Conservation (phyloP, 2,329 filamentous ascomycete genomes). For the Alternaria incomplexa region DNA sequence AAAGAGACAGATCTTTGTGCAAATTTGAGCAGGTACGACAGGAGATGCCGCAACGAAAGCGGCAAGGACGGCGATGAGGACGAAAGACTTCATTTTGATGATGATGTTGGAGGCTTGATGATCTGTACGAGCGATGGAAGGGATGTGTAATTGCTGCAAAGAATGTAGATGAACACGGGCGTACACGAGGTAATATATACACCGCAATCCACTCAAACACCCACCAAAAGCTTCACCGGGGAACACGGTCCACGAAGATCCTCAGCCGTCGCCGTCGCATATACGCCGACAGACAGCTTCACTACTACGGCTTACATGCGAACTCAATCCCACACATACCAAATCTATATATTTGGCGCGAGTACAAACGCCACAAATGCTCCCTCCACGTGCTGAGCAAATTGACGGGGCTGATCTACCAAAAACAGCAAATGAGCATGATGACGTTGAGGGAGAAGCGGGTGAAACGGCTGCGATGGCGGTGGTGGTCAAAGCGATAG, state of each 20-base stretch:
- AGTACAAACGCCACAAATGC: not conserved
- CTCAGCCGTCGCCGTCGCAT: not conserved
- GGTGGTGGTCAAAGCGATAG: not conserved
- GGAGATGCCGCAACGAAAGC: not conserved
- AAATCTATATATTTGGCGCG: not conserved
- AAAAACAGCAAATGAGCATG: not conserved
- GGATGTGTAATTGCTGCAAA: not conserved
- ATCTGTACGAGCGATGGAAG: not conserved
- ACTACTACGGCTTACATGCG: not conserved
- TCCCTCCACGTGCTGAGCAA: not conserved
- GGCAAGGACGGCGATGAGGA: not conserved
- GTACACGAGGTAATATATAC: not conserved
- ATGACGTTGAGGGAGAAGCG: not conserved
- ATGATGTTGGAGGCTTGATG: not conserved
- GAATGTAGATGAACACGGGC: not conserved
- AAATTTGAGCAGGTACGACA: not conserved
- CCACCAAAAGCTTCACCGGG: not conserved
- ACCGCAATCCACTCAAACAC: not conserved
- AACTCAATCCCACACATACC: not conserved
- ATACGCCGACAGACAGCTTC: not conserved
- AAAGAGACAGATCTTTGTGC: not conserved
- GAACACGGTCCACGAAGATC: not conserved
- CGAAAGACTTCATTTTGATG: not conserved
- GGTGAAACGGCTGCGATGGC: not conserved
- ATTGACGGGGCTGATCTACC: not conserved